Conservation (phyloP, 176 grass and related monocot species). For the Phoenix roebelenii region DNA sequence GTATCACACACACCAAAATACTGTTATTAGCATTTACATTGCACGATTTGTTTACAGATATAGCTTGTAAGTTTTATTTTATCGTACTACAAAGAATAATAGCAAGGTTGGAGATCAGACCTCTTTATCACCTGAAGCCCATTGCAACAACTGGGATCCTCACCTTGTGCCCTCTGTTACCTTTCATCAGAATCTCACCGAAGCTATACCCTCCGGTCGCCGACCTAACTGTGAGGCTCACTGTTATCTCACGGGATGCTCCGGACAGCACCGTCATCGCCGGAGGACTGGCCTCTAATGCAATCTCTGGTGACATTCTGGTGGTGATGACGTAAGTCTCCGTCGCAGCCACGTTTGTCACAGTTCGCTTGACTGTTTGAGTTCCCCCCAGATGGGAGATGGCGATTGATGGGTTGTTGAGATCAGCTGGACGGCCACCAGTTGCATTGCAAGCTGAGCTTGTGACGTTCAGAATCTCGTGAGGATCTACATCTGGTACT, state of each 20-base stretch:
- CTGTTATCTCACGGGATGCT: slow-evolving; percentile 41
- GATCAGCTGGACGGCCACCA: slow-evolving; percentile 39
- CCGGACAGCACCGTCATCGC: slow-evolving; percentile 56
- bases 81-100: slow-evolving; percentile 10
- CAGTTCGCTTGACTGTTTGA: slow-evolving; percentile 42
- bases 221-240: slow-evolving; percentile 60
- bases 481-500: slow-evolving; percentile 41
- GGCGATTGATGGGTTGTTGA: slow-evolving; percentile 78
- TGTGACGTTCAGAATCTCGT: slow-evolving; percentile 67
- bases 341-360: slow-evolving; percentile 47
- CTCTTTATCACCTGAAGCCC: slow-evolving; percentile 33
- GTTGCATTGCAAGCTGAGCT: slow-evolving; percentile 42
- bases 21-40: neutral
- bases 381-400: slow-evolving; percentile 66
- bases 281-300: slow-evolving; percentile 49
- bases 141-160: slow-evolving; percentile 79
- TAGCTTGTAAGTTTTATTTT: neutral
- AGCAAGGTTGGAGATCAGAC: neutral
- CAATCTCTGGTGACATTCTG: slow-evolving; percentile 55
- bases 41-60: neutral
- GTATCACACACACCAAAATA: no score
- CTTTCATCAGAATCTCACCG: slow-evolving; percentile 85
- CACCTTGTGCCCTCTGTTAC: slow-evolving; percentile 64
- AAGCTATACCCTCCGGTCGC: slow-evolving; percentile 71
- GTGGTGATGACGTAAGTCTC: slow-evolving; percentile 80